Conservation (phyloP, 2,329 filamentous ascomycete species). For the Botrytis deweyae region DNA sequence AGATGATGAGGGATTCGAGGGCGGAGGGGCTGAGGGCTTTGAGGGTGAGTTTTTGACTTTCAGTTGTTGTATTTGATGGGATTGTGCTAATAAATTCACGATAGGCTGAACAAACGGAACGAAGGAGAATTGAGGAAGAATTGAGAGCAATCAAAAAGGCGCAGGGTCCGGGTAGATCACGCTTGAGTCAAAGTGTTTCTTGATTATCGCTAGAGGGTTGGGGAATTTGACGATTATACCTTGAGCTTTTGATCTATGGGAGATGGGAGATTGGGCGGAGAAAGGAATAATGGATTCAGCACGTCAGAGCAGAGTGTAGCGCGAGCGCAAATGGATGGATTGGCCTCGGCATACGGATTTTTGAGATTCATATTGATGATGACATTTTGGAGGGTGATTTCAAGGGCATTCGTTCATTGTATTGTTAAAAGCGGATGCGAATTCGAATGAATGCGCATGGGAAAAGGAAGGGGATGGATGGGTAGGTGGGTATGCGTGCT, state of each 20-base stretch:
- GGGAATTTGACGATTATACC: too few relatives aligned
- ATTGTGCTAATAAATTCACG: conserved; percentile 17
- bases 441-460: background rate
- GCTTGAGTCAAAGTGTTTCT: conserved; percentile 36
- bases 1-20: conserved; percentile 74
- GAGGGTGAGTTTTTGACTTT: conserved; percentile 52
- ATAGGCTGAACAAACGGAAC: conserved; percentile 70
- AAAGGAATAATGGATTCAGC: background rate
- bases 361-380: background rate
- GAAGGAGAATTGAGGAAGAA: conserved; percentile 63
- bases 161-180: conserved; percentile 40
- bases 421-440: background rate
- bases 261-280: background rate
- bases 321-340: background rate
- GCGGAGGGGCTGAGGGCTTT: conserved; percentile 63
- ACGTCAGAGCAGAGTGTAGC: background rate
- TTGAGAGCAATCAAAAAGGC: conserved; percentile 50
- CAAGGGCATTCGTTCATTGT: too few relatives aligned
- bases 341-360: background rate
- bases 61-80: too few relatives aligned
- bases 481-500: background rate
- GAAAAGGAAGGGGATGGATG: background rate
- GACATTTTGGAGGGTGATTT: background rate
- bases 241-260: background rate
- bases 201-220: background rate